These are phyloP conservation scores for Melastoma candidum DNA, from an alignment of 441 rosid species.

Conservation along the genomic window DNA sequence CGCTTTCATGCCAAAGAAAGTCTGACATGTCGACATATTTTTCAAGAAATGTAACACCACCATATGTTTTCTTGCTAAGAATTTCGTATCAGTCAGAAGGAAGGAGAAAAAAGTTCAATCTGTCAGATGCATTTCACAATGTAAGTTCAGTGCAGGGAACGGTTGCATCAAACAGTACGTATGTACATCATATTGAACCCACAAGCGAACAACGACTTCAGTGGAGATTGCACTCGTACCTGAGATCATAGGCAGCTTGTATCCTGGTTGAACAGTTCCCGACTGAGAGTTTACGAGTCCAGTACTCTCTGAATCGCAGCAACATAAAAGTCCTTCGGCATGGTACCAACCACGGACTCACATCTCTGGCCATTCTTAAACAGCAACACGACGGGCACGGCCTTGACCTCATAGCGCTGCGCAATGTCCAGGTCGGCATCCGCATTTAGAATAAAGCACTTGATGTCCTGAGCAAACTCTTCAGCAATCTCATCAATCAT, in stretches of 20 bases:
- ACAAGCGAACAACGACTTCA: too few species aligned
- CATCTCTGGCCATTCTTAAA: slow-evolving; percentile 77
- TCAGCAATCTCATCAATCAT: slow-evolving; percentile 73
- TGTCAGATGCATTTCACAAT: too few species aligned
- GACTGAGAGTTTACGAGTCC: slow-evolving; percentile 24
- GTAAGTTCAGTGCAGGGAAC: too few species aligned
- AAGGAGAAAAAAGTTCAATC: too few species aligned
- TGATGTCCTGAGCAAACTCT: slow-evolving; percentile 65
- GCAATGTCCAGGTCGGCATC: slow-evolving; percentile 58
- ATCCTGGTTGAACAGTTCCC: too few species aligned
- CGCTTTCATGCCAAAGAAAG: too few species aligned
- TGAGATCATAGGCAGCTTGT: neutral
- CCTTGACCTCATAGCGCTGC: slow-evolving; percentile 68
- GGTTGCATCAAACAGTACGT: too few species aligned
- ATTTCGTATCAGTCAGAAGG: too few species aligned
- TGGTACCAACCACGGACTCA: slow-evolving; percentile 77
- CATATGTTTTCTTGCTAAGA: too few species aligned
- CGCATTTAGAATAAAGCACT: slow-evolving; percentile 59
- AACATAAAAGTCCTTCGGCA: slow-evolving; percentile 88
- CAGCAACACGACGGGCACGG: slow-evolving; percentile 76
- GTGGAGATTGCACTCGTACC: neutral
- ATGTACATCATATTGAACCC: too few species aligned
- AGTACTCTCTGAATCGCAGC: slow-evolving; percentile 86
- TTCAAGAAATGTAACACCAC: too few species aligned
- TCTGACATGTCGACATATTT: too few species aligned